Evolutionary conservation across 2,329 filamentous ascomycete species (phyloP).

Genomic region (Penicillium paneum): DNA sequence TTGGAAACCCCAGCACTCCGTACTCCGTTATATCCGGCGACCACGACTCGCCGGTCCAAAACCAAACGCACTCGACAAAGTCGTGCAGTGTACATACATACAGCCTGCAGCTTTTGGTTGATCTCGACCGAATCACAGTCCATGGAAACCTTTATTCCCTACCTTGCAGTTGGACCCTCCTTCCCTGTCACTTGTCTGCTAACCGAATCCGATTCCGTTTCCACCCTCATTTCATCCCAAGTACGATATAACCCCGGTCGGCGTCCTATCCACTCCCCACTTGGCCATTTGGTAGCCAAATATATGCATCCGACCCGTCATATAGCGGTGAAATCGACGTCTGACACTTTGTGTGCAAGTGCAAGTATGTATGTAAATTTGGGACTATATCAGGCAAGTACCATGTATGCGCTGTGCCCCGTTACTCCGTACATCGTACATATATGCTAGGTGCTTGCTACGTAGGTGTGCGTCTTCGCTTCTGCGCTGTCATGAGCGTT

Average conservation of each 20-base stretch:
- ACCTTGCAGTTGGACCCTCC: not conserved
- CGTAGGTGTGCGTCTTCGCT: not conserved
- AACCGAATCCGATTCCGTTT: not conserved
- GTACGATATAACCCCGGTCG: not conserved
- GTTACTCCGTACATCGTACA: not conserved
- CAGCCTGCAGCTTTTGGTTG: not conserved
- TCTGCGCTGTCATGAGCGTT: not conserved
- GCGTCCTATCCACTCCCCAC: not conserved
- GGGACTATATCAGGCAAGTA: not conserved
- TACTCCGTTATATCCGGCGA: not conserved
- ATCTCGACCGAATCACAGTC: not conserved
- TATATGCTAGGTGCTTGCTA: not conserved
- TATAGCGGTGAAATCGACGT: slow-evolving; percentile 30
- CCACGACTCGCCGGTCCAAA: slow-evolving; percentile 2
- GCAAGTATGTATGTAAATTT: not conserved
- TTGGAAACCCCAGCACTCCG: not conserved
- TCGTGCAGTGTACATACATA: slow-evolving; percentile 4
- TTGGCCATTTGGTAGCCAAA: not conserved
- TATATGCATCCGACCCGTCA: slow-evolving; percentile 25
- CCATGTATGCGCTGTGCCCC: not conserved
- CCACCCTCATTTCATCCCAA: not conserved
- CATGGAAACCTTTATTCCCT: not conserved
- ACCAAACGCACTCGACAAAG: not conserved
- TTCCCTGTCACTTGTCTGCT: not conserved
- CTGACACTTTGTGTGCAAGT: not conserved